phyloP scores from a whole-genome alignment of 176 grass and related monocot species.

The Juncus inflexus region DNA sequence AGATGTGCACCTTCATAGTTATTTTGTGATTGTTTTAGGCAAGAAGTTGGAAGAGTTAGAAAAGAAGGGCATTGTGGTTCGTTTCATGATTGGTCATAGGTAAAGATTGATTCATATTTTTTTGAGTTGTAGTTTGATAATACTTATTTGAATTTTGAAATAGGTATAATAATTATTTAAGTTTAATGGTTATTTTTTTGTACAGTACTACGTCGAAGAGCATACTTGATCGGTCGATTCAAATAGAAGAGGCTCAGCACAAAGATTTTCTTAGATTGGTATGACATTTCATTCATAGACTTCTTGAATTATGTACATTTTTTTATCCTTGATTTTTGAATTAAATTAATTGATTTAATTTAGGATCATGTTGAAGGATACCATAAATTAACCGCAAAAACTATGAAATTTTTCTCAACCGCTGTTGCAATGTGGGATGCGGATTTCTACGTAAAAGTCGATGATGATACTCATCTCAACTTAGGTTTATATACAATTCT shows the following conservation, averaged over 20 bases:
- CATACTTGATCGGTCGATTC: constrained; percentile 58
- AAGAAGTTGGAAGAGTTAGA: constrained; percentile 51
- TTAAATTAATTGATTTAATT: not conserved
- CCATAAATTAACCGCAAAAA: constrained; percentile 79
- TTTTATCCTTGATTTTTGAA: constrained; percentile 2
- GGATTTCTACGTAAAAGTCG: constrained; percentile 81
- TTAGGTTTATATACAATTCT: constrained; percentile 24
- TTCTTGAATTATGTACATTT: constrained; percentile 1
- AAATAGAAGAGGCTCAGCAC: constrained; percentile 45
- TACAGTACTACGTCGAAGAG: constrained; percentile 25
- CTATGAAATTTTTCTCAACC: constrained; percentile 53
- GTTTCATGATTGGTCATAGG: constrained; percentile 86
- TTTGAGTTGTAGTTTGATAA: not conserved
- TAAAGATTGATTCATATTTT: constrained; percentile 15
- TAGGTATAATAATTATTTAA: not conserved
- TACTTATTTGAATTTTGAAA: not conserved
- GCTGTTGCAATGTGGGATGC: constrained; percentile 64
- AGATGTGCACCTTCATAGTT: not conserved
- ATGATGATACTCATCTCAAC: constrained; percentile 84
- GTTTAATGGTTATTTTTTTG: not conserved
- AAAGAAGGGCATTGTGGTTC: constrained; percentile 58
- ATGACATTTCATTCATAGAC: not conserved
- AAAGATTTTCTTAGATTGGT: constrained; percentile 61
- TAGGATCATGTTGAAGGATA: constrained; percentile 78
- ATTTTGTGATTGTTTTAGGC: constrained; percentile 17